phyloP scores from a whole-genome alignment of 2,329 filamentous ascomycete species.

The Aspergillus novoparasiticus region DNA sequence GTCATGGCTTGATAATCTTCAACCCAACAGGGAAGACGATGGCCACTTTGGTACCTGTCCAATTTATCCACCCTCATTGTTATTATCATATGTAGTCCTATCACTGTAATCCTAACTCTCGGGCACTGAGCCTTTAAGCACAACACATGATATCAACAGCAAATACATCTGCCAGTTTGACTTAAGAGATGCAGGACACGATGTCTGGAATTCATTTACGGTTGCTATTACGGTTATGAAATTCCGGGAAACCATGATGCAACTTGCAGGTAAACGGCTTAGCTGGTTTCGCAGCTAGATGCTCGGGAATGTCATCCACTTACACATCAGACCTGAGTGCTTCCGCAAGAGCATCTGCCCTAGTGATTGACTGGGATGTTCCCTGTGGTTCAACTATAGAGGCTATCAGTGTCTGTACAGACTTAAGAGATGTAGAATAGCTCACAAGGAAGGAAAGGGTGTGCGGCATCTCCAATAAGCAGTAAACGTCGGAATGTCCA shows the following conservation, averaged over 20 bases:
- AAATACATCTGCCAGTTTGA: constrained; percentile 56
- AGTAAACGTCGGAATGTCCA: too few relatives aligned
- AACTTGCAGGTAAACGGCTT: constrained; percentile 41
- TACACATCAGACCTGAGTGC: too few relatives aligned
- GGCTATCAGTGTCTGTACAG: too few relatives aligned
- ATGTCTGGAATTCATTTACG: constrained; percentile 63
- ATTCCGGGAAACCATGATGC: constrained; percentile 53
- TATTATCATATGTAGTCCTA: constrained; percentile 55
- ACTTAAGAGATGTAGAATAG: too few relatives aligned
- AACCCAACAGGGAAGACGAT: not conserved
- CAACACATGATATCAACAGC: constrained; percentile 19
- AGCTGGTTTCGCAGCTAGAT: constrained; percentile 20
- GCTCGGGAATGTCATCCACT: too few relatives aligned
- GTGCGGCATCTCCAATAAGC: too few relatives aligned
- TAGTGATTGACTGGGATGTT: too few relatives aligned
- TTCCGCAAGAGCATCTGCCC: too few relatives aligned
- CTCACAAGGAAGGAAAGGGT: too few relatives aligned
- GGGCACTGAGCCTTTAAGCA: constrained; percentile 42
- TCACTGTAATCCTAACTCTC: constrained; percentile 56
- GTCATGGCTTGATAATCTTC: not conserved
- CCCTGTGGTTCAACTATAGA: too few relatives aligned
- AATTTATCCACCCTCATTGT: constrained; percentile 54
- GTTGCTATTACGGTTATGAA: constrained; percentile 59
- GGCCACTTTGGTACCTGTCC: constrained; percentile 15
- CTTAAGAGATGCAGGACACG: constrained; percentile 54